These are phyloP conservation scores for Linum tenue DNA, from an alignment of 345 rosid species.

Conservation along the genomic window DNA sequence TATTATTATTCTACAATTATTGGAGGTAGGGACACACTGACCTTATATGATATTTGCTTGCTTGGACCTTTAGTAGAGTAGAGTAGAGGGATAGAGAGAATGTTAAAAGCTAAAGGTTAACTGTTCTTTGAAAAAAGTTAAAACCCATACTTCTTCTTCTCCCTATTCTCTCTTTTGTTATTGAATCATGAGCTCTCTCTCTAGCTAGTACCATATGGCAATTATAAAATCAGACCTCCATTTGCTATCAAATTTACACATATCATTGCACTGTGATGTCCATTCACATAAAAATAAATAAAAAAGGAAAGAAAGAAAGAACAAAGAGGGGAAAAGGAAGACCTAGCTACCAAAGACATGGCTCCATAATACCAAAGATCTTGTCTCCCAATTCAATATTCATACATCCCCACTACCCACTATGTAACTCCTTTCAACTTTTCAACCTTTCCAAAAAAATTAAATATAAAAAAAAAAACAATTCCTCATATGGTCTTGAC, in stretches of 20 bases:
- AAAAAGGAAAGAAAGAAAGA: conserved; percentile 1
- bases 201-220: conserved; percentile 14
- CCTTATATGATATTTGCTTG: conserved; percentile 17
- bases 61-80: conserved; percentile 20
- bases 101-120: conserved; percentile 33
- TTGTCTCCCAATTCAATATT: conserved; percentile 47
- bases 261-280: too few relatives aligned
- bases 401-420: too few relatives aligned
- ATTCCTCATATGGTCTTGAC: too few relatives aligned
- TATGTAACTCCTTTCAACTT: conserved; percentile 12
- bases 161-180: not conserved
- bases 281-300: not conserved
- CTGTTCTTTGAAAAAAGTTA: conserved; percentile 45
- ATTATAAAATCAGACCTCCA: not conserved
- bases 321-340: conserved; percentile 1
- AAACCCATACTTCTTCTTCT: conserved; percentile 2
- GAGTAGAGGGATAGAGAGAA: too few relatives aligned
- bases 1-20: conserved; percentile 54
- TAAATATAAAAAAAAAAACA: not conserved
- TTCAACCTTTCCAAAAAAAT: conserved; percentile 1
- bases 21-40: conserved; percentile 39
- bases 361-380: conserved; percentile 38
- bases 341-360: conserved; percentile 25
- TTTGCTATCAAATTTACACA: conserved; percentile 27
- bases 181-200: conserved; percentile 28